Conservation (phyloP, 202 grass and related monocot species). For the Panicum hallii region DNA sequence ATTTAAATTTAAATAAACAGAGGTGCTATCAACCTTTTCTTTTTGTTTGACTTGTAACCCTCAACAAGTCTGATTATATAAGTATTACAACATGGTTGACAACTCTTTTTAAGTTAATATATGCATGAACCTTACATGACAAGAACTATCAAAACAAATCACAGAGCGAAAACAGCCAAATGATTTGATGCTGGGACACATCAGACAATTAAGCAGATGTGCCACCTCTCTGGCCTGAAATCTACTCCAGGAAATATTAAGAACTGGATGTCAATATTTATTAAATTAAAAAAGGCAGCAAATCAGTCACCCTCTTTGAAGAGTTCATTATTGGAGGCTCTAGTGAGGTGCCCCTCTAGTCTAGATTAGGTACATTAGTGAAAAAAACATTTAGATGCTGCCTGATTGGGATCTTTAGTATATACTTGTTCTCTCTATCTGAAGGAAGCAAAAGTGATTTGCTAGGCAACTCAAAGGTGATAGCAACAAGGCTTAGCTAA, state of each 20-base stretch:
- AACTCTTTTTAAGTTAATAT: slow-evolving; percentile 33
- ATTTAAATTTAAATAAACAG: slow-evolving; percentile 36
- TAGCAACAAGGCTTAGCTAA: slow-evolving; percentile 37
- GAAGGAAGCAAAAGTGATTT: slow-evolving; percentile 51
- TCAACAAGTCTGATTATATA: slow-evolving; percentile 36
- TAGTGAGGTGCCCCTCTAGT: slow-evolving; percentile 8
- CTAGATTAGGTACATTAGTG: slow-evolving; percentile 4
- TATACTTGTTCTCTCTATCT: slow-evolving; percentile 5
- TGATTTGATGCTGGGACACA: slow-evolving; percentile 12
- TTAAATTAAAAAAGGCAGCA: not conserved
- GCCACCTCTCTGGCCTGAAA: not conserved
- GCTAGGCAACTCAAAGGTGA: slow-evolving; percentile 42
- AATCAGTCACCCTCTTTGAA: slow-evolving; percentile 19
- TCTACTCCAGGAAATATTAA: not conserved
- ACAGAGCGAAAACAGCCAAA: slow-evolving; percentile 28
- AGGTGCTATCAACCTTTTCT: slow-evolving; percentile 26
- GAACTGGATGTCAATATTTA: not conserved
- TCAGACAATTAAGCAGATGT: slow-evolving; percentile 17
- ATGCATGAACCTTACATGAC: slow-evolving; percentile 32
- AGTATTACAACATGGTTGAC: slow-evolving; percentile 37
- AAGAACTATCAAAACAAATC: slow-evolving; percentile 37
- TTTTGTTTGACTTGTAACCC: slow-evolving; percentile 54
- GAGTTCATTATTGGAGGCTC: not conserved
- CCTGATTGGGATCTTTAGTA: slow-evolving; percentile 24
- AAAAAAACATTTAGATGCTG: not conserved